Evolutionary conservation across 192 early-diverging fungal species (phyloP).

Genomic region (Backusella tuberculispora): DNA sequence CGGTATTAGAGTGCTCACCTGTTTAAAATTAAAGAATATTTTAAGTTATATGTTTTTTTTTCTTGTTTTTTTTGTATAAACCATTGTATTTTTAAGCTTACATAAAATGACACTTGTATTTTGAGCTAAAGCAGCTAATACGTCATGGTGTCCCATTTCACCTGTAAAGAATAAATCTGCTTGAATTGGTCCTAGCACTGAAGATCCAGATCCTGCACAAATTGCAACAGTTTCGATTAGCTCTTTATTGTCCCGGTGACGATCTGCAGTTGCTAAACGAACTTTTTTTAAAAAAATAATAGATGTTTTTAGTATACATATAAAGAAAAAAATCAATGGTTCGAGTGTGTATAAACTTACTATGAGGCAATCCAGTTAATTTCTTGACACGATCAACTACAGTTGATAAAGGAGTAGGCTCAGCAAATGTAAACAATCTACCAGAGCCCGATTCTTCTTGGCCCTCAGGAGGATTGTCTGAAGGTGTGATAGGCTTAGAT

Average conservation of each 20-base stretch:
- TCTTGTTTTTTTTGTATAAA: neutral
- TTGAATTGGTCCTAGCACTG: conserved; percentile 56
- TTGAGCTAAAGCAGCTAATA: conserved; percentile 78
- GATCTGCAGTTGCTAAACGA: conserved; percentile 70
- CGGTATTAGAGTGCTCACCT: conserved; percentile 92
- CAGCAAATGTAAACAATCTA: conserved; percentile 59
- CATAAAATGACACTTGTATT: conserved; percentile 84
- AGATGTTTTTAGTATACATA: neutral
- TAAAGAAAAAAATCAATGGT: neutral
- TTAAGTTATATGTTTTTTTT: neutral
- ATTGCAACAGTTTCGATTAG: conserved; percentile 81
- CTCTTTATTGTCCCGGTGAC: conserved; percentile 42
- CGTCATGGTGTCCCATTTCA: conserved; percentile 95
- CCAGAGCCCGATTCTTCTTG: conserved; percentile 66
- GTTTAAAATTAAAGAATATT: no score
- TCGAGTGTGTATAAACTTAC: conserved; percentile 39
- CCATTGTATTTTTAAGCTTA: conserved; percentile 26
- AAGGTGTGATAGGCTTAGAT: conserved; percentile 40
- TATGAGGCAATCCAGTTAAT: conserved; percentile 66
- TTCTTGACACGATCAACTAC: conserved; percentile 67
- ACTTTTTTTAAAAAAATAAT: conserved; percentile 43
- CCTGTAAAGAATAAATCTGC: conserved; percentile 91
- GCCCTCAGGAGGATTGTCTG: conserved; percentile 57
- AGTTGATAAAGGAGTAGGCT: conserved; percentile 52
- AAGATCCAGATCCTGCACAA: conserved; percentile 89